Conservation (phyloP, 768 basidiomycete species). For the Fomitopsis pulvina region DNA sequence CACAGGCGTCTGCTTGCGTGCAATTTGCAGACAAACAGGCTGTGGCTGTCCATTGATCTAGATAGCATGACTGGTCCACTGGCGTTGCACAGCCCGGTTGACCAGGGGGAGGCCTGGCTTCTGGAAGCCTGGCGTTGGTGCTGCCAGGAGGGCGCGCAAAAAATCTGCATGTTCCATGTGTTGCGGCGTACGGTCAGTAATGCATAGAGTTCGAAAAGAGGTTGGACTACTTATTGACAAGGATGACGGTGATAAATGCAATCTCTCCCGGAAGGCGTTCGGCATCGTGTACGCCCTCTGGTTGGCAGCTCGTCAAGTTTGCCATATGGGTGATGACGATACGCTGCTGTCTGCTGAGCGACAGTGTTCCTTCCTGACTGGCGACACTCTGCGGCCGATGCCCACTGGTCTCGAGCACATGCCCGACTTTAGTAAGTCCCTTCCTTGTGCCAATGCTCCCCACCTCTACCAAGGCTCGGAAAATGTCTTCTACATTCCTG, state of each 20-base stretch:
- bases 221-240: not conserved
- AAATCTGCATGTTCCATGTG: conserved; percentile 40
- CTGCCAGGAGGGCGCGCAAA: conserved; percentile 23
- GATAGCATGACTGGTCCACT: too few species aligned
- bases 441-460: conserved; percentile 41
- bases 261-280: conserved; percentile 48
- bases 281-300: conserved; percentile 39
- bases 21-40: too few species aligned
- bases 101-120: conserved; percentile 5
- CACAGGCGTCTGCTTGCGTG: too few species aligned
- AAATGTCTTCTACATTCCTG: conserved; percentile 32
- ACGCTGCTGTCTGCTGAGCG: conserved; percentile 9
- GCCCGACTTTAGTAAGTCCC: conserved; percentile 46
- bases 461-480: conserved; percentile 36
- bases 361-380: not conserved
- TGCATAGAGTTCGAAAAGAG: not conserved
- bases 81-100: conserved; percentile 18
- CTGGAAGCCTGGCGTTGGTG: conserved; percentile 13
- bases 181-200: conserved; percentile 41
- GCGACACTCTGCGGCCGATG: conserved; percentile 28
- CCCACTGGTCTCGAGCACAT: conserved; percentile 50
- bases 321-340: conserved; percentile 44
- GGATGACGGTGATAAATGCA: conserved; percentile 30
- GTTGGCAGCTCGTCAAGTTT: conserved; percentile 39
- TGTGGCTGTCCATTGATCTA: too few species aligned